Base-by-base conservation (phyloP, 768 basidiomycete species). In the Sporobolomyces roseus region DNA sequence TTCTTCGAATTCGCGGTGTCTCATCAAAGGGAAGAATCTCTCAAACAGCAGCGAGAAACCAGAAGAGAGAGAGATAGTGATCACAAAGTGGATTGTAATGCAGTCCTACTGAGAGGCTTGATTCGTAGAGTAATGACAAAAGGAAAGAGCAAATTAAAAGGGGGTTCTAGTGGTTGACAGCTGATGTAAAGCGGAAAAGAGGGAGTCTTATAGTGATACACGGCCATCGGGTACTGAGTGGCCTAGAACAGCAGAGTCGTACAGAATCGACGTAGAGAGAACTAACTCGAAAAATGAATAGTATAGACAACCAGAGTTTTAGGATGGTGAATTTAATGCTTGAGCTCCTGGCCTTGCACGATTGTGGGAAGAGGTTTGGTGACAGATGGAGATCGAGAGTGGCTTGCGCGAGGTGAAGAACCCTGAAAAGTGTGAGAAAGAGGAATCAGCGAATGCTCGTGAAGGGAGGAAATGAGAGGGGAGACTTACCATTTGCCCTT, bases 331-430 rank as follows among this genome's bases (percentile, higher is more conserved):
- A 35, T 30, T 19, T 46, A 60, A 29, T 60, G 58, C 36, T 60
- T 30, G 23, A 60, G 58, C 58, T 60, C 58, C 36, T 60, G 43
- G 45, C 58, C 58, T 38, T 60, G 58, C 43, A 49, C 45, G 58
- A 60, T 60, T 1, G 58, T 60, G 4, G 58, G 29, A n/a, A 60
- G 58, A 23, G 58, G 45, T 38, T 60, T 60, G 16, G 43, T 48
- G 30, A 60, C 33, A 2, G 58, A 60, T 21, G 45, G 12, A 2
- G 58, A 48, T 23, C 58, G 58, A 17, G 58, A 60, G 58, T 60
- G 58, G 21, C 58, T 48, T 14, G 58, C 45, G 29, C 41, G 56
- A 41, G 38, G 38, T 25, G 55, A 41, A 13, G 38, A 9, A 41
- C 10, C 38, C 38, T 41, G 17, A 17, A 41, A 17, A 41, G 38